Percentiles rank a stretch among this genome's conserved stretches.
Conservation (phyloP, 2,329 filamentous ascomycete species). For the Drechslerella coelobrocha region DNA sequence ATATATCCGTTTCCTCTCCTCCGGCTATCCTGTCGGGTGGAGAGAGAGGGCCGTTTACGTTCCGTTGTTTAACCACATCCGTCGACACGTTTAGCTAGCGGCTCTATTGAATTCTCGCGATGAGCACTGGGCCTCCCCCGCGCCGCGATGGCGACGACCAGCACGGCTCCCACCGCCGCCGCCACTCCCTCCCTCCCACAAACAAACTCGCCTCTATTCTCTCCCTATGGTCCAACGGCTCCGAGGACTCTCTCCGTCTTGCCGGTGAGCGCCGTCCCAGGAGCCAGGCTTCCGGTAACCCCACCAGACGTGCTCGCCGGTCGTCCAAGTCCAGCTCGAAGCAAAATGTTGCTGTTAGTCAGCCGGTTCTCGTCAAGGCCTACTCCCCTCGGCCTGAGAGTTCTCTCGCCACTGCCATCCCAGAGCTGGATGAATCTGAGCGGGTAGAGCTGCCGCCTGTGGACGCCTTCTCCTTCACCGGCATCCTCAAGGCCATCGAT, state of each 20-base stretch:
- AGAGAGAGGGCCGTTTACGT: neutral
- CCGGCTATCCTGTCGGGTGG: neutral
- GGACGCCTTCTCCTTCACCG: conserved; percentile 54
- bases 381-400: conserved; percentile 39
- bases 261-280: conserved; percentile 35
- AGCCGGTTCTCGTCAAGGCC: conserved; percentile 39
- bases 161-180: conserved; percentile 25
- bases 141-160: neutral
- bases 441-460: conserved; percentile 53
- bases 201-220: conserved; percentile 46
- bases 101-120: neutral
- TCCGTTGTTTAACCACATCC: neutral
- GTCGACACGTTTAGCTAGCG: neutral
- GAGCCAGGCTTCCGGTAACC: conserved; percentile 24
- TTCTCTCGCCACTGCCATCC: conserved; percentile 25
- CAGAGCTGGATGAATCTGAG: conserved; percentile 51
- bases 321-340: conserved; percentile 32
- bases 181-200: conserved; percentile 37
- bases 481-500: conserved; percentile 54
- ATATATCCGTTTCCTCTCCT: neutral
- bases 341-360: conserved; percentile 20
- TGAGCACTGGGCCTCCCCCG: conserved; percentile 26
- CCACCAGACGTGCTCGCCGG: conserved; percentile 16
- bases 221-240: conserved; percentile 43
- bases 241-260: conserved; percentile 34